Evolutionary conservation across 202 grass and related monocot genomes (phyloP), one percentile per base, ranked within the genome.

Genomic region (Hordeum pubiflorum): DNA sequence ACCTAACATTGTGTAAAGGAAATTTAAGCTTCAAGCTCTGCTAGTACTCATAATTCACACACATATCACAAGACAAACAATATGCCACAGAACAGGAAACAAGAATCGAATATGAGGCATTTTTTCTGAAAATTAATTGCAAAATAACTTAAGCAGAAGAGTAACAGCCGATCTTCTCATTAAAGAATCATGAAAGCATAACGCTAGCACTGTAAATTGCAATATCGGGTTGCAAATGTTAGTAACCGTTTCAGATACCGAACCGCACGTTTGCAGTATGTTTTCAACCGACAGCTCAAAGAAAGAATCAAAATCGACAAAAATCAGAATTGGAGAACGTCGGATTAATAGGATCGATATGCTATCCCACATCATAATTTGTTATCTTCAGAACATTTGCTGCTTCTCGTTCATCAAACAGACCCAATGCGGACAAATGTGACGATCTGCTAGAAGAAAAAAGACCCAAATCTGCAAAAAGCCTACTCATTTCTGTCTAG

Each of bases 401-500:
- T 62, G 65, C 34, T 38, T 65, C 27, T 36, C 3, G 7, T 66
- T 81, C 55, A 72, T 77, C 33, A 63, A 5, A 27, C 29, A 27
- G 20, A 77, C 57, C 44, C 63, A 64, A 50, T 67, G 26, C 9
- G 29, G 10, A 8, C 46, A 82, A 72, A 82, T 33, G 56, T 36
- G 78, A 66, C 31, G 78, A 6, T 58, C 58, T 77, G 32, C 9
- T 72, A 77, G n/a, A 85, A 72, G 41, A 77, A 81, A 32, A 65
- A 58, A 5, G 37, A 63, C 14, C 41, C 11, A 39, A 78, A 54
- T 69, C 48, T 85, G 13, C 37, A 82, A 61, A 79, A 79, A 74
- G 21, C n/a, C 65, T 82, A 82, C 29, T 33, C 58, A 82, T 78
- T 73, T 89, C 21, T 33, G 11, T 67, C 39, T n/a, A 60, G 74